Evolutionary conservation across 345 rosid species (phyloP).

Genomic region (Erodium maritimum): DNA sequence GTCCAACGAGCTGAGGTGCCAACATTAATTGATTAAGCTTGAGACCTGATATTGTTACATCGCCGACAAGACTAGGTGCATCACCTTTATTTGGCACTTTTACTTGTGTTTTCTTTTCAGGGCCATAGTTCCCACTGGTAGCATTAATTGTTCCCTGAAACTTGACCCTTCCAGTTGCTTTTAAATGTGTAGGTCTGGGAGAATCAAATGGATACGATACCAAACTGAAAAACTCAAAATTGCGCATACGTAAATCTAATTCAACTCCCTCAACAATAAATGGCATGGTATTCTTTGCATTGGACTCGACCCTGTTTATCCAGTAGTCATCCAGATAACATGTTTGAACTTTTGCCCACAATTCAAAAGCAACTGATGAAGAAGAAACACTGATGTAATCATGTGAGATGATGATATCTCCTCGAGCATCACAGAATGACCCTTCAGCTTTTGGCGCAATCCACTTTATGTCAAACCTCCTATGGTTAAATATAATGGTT

Average conservation of each 20-base stretch:
- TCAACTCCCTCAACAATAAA: conserved; percentile 83
- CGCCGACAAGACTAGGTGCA: conserved; percentile 54
- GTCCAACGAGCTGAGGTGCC: conserved; percentile 85
- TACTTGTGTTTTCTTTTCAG: conserved; percentile 19
- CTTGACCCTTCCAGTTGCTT: conserved; percentile 85
- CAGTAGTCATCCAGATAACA: conserved; percentile 53
- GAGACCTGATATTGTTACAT: conserved; percentile 74
- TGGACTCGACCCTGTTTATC: conserved; percentile 30
- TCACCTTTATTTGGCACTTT: conserved; percentile 19
- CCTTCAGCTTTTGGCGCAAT: conserved; percentile 97
- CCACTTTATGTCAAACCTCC: conserved; percentile 98
- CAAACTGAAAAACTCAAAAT: conserved; percentile 87
- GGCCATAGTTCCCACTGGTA: conserved; percentile 18
- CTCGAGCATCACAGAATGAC: conserved; percentile 91
- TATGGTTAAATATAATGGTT: conserved; percentile 20
- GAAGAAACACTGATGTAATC: conserved; percentile 70
- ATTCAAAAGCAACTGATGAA: conserved; percentile 81
- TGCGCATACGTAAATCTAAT: conserved; percentile 88
- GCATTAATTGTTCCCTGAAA: conserved; percentile 62
- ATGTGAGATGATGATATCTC: conserved; percentile 85
- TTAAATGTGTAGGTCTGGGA: conserved; percentile 85
- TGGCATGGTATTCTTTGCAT: conserved; percentile 34
- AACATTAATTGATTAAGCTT: conserved; percentile 84
- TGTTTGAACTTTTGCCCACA: conserved; percentile 62
- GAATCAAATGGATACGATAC: conserved; percentile 86